Conservation (phyloP, 495 filamentous ascomycete genomes). For the Bathelium albidoporum region DNA sequence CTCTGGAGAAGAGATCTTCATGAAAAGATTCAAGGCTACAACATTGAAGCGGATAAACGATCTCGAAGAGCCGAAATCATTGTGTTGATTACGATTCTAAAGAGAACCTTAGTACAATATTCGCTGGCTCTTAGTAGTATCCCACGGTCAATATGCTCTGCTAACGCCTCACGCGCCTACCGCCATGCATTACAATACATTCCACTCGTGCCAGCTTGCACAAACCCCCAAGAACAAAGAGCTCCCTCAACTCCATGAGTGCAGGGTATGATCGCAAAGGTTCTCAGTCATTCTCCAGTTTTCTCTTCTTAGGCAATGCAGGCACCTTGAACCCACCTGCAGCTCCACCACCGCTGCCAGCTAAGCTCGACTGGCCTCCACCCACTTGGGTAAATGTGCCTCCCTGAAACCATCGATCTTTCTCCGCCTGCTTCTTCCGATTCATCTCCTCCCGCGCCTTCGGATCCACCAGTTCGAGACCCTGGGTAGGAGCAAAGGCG, state of each 20-base stretch:
- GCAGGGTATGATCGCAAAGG: background rate
- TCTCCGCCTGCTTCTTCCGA: constrained; percentile 81
- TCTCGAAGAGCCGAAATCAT: no score
- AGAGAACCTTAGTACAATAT: background rate
- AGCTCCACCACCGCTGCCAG: constrained; percentile 21
- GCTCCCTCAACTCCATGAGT: background rate
- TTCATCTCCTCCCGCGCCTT: constrained; percentile 68
- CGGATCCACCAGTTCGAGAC: constrained; percentile 90
- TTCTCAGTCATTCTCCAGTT: constrained; percentile 18
- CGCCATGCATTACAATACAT: background rate
- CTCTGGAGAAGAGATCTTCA: no score
- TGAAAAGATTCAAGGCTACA: no score
- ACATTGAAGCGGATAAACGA: no score
- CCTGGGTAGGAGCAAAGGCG: constrained; percentile 89
- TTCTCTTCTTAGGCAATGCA: constrained; percentile 27
- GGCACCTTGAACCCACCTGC: constrained; percentile 37
- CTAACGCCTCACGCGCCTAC: background rate
- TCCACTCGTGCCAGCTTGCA: no score
- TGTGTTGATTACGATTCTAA: no score
- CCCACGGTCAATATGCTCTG: background rate
- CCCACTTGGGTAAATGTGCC: constrained; percentile 92
- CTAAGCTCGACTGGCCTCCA: constrained; percentile 28
- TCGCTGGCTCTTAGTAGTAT: background rate
- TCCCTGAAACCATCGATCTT: constrained; percentile 91
- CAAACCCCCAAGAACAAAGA: background rate